Conservation (phyloP, 768 basidiomycete species). For the Psilocybe sp. region DNA sequence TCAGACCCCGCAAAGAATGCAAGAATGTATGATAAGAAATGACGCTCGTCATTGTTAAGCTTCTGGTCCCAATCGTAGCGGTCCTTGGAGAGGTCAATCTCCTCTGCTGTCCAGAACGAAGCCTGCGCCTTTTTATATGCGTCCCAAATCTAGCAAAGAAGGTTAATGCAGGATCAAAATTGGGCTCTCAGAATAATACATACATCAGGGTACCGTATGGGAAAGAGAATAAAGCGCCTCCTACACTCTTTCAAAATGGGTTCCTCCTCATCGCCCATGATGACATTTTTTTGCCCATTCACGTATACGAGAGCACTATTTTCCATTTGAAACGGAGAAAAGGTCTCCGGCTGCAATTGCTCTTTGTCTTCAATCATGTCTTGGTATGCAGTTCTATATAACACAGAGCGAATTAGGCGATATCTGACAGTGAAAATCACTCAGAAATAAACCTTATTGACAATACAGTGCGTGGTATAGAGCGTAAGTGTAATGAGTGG, state of each 20-base stretch:
- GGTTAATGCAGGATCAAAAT: background rate
- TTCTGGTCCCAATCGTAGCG: conserved; percentile 78
- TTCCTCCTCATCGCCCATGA: conserved; percentile 69
- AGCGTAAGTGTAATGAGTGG: too few relatives aligned
- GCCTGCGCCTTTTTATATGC: conserved; percentile 95
- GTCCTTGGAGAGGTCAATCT: conserved; percentile 88
- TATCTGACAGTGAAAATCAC: too few relatives aligned
- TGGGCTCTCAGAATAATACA: conserved; percentile 15
- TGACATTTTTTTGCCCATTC: too few relatives aligned
- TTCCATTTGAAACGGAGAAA: too few relatives aligned
- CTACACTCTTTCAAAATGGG: conserved; percentile 76
- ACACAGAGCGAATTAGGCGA: too few relatives aligned
- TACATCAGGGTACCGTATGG: conserved; percentile 90
- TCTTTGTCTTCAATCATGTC: too few relatives aligned
- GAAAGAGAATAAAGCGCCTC: conserved; percentile 87
- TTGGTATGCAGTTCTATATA: too few relatives aligned
- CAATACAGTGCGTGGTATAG: too few relatives aligned
- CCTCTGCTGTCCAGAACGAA: too few relatives aligned
- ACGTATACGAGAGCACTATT: too few relatives aligned
- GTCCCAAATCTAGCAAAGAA: conserved; percentile 80
- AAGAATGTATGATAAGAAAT: conserved; percentile 89
- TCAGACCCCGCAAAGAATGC: conserved; percentile 97
- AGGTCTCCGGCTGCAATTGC: too few relatives aligned
- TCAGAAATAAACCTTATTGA: too few relatives aligned
- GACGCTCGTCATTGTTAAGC: conserved; percentile 77